A percentile compares a stretch with the other conserved stretches of the same genome.
Evolutionary conservation across 148 eudicot species (phyloP).

Genomic region (Cornus florida): DNA sequence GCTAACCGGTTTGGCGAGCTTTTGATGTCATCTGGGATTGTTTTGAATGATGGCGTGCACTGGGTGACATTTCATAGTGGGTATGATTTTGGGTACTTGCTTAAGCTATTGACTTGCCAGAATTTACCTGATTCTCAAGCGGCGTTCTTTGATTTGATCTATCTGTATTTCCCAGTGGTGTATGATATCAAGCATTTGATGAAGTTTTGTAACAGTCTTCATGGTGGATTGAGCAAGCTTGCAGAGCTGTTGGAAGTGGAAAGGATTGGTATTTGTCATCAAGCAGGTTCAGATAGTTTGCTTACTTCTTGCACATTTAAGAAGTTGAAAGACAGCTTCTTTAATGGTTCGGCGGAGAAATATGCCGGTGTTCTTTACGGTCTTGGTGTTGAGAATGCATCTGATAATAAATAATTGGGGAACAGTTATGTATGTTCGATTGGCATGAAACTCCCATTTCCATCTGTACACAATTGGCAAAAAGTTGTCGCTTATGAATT

Average conservation of each 20-base stretch:
- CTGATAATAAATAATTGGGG: conserved; percentile 29
- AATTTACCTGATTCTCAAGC: conserved; percentile 39
- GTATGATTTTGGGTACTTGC: conserved; percentile 50
- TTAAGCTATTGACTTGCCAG: conserved; percentile 35
- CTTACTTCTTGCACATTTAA: conserved; percentile 41
- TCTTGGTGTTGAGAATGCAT: conserved; percentile 41
- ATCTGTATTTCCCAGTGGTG: conserved; percentile 37
- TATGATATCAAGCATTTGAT: conserved; percentile 51
- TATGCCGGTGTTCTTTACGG: conserved; percentile 4
- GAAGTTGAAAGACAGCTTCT: conserved; percentile 50
- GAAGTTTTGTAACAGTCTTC: conserved; percentile 48
- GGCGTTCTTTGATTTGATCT: conserved; percentile 38
- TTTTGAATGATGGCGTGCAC: conserved; percentile 35
- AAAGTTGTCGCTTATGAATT: conserved; percentile 38
- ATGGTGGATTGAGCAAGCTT: conserved; percentile 47
- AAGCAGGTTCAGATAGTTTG: conserved; percentile 51
- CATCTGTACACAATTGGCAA: conserved; percentile 50
- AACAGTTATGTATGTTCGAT: conserved; percentile 34
- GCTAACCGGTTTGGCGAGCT: conserved; percentile 45
- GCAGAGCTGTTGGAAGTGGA: conserved; percentile 48
- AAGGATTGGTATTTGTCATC: conserved; percentile 40
- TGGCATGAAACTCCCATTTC: conserved; percentile 30
- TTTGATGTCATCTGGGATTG: conserved; percentile 49
- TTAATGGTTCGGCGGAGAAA: conserved; percentile 27
- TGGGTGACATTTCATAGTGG: conserved; percentile 57